Evolutionary conservation across 805 yeast genomes (phyloP).

Genomic region (Wickerhamomyces mucosus): DNA sequence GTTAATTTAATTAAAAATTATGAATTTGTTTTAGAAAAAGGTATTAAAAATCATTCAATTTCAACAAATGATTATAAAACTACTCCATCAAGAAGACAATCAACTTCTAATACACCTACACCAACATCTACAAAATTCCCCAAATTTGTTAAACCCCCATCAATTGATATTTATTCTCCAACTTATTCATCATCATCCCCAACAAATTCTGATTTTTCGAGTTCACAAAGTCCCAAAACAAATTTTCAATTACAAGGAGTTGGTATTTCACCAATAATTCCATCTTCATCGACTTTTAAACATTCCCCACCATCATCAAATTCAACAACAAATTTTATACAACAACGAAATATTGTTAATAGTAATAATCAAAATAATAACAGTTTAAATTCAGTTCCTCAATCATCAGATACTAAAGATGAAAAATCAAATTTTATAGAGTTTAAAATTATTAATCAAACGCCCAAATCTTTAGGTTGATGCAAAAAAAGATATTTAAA

Average conservation of each 20-base stretch:
- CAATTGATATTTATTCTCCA: slow-evolving; percentile 16
- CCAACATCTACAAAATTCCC: slow-evolving; percentile 14
- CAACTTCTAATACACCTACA: slow-evolving; percentile 10
- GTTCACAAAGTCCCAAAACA: slow-evolving; percentile 15
- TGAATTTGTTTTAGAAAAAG: slow-evolving; percentile 19
- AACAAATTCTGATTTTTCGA: slow-evolving; percentile 16
- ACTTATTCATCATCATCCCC: slow-evolving; percentile 19
- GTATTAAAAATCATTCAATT: too few relatives aligned
- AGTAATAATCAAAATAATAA: slow-evolving; percentile 1
- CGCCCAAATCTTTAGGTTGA: too few relatives aligned
- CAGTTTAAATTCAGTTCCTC: background rate
- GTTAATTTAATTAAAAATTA: slow-evolving; percentile 11
- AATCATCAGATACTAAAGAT: slow-evolving; percentile 5
- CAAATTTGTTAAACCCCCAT: slow-evolving; percentile 16
- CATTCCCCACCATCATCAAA: slow-evolving; percentile 2
- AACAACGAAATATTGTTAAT: slow-evolving; percentile 2
- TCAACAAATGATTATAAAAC: slow-evolving; percentile 6
- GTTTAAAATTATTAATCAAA: too few relatives aligned
- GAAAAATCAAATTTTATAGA: slow-evolving; percentile 14
- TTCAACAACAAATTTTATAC: slow-evolving; percentile 1
- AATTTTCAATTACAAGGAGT: slow-evolving; percentile 3
- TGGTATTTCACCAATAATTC: slow-evolving; percentile 5
- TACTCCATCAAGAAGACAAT: slow-evolving; percentile 12
- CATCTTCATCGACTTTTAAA: slow-evolving; percentile 8
- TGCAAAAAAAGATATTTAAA: too few relatives aligned